A percentile compares a stretch with the other conserved stretches of the same genome.
Evolutionary conservation across 2,329 filamentous ascomycete genomes (phyloP).

Genomic region (Xylariaceae sp.): DNA sequence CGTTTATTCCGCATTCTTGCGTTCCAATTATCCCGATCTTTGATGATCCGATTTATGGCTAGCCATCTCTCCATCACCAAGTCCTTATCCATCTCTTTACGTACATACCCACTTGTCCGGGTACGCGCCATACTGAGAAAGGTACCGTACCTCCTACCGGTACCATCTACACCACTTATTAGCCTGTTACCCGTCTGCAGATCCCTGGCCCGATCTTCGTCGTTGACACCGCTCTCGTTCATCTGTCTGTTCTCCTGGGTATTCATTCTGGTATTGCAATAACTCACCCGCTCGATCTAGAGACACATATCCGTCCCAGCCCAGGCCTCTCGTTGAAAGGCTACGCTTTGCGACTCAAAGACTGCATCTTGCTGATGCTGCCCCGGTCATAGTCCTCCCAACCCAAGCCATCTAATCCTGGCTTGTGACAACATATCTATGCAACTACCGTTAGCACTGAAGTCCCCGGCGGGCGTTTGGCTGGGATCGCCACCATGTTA

Average conservation of each 20-base stretch:
- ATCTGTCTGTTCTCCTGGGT: background rate
- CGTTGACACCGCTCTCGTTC: background rate
- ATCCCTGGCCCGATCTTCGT: background rate
- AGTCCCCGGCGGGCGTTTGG: conserved; percentile 31
- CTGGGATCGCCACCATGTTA: conserved; percentile 43
- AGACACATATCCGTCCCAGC: background rate
- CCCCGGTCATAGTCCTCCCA: conserved; percentile 2
- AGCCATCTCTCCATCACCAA: background rate
- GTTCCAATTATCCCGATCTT: background rate
- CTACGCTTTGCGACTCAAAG: conserved; percentile 6
- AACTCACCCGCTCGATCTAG: background rate
- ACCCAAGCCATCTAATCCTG: conserved; percentile 6
- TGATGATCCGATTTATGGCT: background rate
- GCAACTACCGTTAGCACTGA: conserved; percentile 20
- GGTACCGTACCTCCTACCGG: background rate
- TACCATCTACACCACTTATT: background rate
- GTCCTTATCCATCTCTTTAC: background rate
- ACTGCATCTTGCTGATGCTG: conserved; percentile 8
- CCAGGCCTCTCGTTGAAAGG: background rate
- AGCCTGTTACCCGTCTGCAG: background rate
- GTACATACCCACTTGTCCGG: background rate
- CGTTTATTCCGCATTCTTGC: background rate
- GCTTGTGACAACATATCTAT: conserved; percentile 21
- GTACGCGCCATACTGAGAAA: background rate
- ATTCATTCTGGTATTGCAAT: background rate